These are phyloP conservation scores for Trichoderma afroharzianum DNA, from an alignment of 2,329 filamentous ascomycete genomes.

Conservation along the genomic window DNA sequence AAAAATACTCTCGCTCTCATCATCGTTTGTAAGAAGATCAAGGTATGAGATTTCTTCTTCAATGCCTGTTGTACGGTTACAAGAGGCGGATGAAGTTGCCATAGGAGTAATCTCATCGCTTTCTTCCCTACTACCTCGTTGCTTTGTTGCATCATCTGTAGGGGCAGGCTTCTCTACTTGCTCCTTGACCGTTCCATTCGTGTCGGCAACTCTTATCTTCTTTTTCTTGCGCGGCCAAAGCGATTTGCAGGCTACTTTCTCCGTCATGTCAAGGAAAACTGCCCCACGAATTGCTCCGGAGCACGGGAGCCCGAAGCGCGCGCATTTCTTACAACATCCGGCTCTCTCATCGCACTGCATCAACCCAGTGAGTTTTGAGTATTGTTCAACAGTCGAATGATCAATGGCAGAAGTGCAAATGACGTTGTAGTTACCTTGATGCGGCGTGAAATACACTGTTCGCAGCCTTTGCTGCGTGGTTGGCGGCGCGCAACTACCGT, in stretches of 20 bases:
- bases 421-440: background rate
- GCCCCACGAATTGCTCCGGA: slow-evolving; percentile 1
- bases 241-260: background rate
- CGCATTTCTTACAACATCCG: slow-evolving; percentile 3
- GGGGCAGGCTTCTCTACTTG: background rate
- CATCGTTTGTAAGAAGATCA: background rate
- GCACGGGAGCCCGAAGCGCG: background rate
- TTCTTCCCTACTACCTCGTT: background rate
- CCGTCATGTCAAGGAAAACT: slow-evolving; percentile 11
- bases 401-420: background rate
- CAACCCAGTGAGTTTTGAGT: background rate
- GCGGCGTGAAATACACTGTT: slow-evolving; percentile 7
- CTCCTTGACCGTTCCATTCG: background rate
- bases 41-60: background rate
- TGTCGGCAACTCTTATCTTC: background rate
- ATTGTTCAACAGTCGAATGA: background rate
- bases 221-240: background rate
- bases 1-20: background rate
- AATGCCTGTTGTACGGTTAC: background rate
- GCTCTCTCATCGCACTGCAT: slow-evolving; percentile 9
- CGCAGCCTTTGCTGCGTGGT: slow-evolving; percentile 11
- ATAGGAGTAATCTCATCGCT: background rate
- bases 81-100: background rate
- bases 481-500: background rate
- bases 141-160: background rate